phyloP scores from a whole-genome alignment of 2,329 filamentous ascomycete genomes.

The Diaporthe ampelina region DNA sequence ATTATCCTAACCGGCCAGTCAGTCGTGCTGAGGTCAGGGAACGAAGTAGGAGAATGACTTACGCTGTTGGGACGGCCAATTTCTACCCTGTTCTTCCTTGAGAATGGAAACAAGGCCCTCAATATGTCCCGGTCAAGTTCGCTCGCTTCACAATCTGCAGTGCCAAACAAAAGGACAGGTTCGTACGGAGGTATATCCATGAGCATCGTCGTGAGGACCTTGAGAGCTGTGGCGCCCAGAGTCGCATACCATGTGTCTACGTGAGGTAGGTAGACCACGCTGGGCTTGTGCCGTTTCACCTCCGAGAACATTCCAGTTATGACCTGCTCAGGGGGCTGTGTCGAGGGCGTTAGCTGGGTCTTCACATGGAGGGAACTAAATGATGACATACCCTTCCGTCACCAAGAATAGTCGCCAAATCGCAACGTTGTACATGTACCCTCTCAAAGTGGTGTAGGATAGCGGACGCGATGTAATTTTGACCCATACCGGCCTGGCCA shows the following conservation, averaged over 20 bases:
- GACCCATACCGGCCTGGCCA: slow-evolving; percentile 91
- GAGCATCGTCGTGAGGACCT: slow-evolving; percentile 86
- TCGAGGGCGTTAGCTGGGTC: slow-evolving; percentile 47
- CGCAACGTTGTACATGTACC: slow-evolving; percentile 94
- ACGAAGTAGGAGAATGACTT: slow-evolving; percentile 48
- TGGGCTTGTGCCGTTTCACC: slow-evolving; percentile 93
- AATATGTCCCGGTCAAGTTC: slow-evolving; percentile 75
- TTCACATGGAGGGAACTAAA: slow-evolving; percentile 4
- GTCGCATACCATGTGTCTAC: slow-evolving; percentile 88
- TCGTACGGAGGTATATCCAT: slow-evolving; percentile 90
- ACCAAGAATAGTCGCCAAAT: slow-evolving; percentile 86
- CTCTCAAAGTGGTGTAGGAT: slow-evolving; percentile 93
- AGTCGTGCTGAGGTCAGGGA: slow-evolving; percentile 7
- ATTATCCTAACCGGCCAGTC: slow-evolving; percentile 57
- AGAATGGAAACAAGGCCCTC: slow-evolving; percentile 87
- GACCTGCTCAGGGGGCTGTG: slow-evolving; percentile 82
- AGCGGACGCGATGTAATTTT: slow-evolving; percentile 88
- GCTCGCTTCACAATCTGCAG: slow-evolving; percentile 78
- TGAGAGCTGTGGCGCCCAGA: slow-evolving; percentile 74
- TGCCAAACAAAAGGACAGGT: slow-evolving; percentile 88
- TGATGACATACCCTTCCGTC: slow-evolving; percentile 78
- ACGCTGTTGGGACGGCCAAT: slow-evolving; percentile 77
- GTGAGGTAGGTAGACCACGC: slow-evolving; percentile 93
- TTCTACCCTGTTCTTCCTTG: slow-evolving; percentile 80
- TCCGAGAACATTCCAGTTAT: slow-evolving; percentile 93